phyloP scores from a whole-genome alignment of 176 grass and related monocot genomes.

The Avena atlantica region DNA sequence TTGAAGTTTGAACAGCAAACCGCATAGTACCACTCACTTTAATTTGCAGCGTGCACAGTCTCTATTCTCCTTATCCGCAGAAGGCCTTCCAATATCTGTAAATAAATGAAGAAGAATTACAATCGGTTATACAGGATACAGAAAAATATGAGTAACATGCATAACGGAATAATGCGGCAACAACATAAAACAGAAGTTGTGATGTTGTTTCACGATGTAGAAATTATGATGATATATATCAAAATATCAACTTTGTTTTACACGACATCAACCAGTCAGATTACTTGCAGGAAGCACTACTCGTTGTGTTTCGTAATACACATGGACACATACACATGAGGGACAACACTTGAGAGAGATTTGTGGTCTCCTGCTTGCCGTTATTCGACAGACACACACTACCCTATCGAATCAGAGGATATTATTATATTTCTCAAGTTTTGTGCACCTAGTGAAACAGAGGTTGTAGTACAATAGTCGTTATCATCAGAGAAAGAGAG shows the following conservation, averaged over 20 bases:
- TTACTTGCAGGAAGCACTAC: constrained; percentile 10
- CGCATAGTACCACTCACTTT: constrained; percentile 66
- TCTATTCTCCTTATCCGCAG: constrained; percentile 75
- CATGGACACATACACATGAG: background rate
- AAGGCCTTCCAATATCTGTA: constrained; percentile 84
- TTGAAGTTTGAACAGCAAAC: background rate
- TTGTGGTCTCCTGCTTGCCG: background rate
- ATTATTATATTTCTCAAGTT: background rate
- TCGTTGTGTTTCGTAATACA: background rate
- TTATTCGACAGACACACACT: background rate
- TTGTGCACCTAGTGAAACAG: background rate
- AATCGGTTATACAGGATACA: background rate
- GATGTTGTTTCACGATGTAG: background rate
- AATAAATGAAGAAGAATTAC: background rate
- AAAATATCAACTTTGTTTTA: background rate
- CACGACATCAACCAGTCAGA: background rate
- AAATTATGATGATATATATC: background rate
- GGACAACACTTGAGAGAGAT: background rate
- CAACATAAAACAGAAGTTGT: constrained; percentile 7
- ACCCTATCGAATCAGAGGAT: background rate
- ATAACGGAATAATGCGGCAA: background rate
- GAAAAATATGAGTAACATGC: background rate
- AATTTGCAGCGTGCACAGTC: constrained; percentile 94
- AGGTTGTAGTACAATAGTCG: background rate
- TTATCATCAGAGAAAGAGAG: no score